Percentiles rank a stretch among this genome's conserved stretches.
Conservation (phyloP, 148 eudicot genomes). For the Silene conica region DNA sequence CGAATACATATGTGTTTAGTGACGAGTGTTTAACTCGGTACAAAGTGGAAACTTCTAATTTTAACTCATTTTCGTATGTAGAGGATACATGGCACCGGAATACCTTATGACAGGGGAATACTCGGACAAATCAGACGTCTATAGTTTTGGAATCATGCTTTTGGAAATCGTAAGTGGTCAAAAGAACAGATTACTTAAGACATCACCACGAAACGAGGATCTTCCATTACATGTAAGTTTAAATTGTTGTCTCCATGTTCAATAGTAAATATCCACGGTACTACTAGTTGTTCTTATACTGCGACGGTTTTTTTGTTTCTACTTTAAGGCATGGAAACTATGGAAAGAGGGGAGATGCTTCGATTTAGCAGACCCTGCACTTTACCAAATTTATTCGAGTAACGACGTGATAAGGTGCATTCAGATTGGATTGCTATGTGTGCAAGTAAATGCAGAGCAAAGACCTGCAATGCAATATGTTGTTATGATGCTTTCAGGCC, state of each 20-base stretch:
- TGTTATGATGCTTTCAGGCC: constrained; percentile 25
- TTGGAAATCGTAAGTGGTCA: constrained; percentile 25
- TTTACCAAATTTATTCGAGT: neutral
- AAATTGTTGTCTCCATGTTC: neutral
- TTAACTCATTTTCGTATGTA: constrained; percentile 2
- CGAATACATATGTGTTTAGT: too few species aligned
- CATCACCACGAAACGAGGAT: neutral
- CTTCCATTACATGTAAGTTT: constrained; percentile 9
- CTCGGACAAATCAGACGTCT: constrained; percentile 45
- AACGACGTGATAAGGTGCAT: constrained; percentile 16
- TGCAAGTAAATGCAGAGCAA: constrained; percentile 14
- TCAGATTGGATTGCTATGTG: constrained; percentile 23
- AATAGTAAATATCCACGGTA: neutral
- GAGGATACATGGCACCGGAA: constrained; percentile 27
- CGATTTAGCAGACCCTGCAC: constrained; percentile 13
- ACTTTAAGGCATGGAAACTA: constrained; percentile 18
- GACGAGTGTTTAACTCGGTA: too few species aligned
- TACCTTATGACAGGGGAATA: constrained; percentile 28
- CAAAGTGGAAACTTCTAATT: too few species aligned
- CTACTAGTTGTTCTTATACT: neutral
- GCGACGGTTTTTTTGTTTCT: neutral
- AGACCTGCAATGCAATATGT: constrained; percentile 21
- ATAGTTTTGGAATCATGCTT: constrained; percentile 37
- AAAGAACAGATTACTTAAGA: neutral
- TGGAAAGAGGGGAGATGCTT: constrained; percentile 18